Conservation (phyloP, 495 filamentous ascomycete genomes). For the Cercophora scortea region DNA sequence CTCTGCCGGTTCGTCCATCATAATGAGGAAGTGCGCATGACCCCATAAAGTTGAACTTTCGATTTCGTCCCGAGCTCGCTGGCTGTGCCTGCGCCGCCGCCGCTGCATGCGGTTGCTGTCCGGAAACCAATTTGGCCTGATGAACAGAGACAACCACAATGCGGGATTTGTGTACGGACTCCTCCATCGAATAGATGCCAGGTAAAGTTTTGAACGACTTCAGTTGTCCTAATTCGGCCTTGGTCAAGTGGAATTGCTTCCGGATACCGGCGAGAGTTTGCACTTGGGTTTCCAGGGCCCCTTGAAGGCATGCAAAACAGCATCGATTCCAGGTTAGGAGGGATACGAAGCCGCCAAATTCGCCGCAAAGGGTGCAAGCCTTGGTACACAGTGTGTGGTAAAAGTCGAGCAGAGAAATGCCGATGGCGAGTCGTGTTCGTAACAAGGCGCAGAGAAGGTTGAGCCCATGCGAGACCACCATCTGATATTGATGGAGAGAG, state of each 20-base stretch:
- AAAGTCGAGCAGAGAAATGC: constrained; percentile 26
- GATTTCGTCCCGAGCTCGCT: no score
- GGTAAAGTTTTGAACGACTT: constrained; percentile 26
- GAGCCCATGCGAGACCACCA: constrained; percentile 25
- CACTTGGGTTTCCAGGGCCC: constrained; percentile 20
- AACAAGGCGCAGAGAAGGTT: constrained; percentile 33
- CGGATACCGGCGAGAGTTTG: constrained; percentile 22
- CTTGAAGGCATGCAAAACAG: constrained; percentile 27
- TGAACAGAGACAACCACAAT: constrained; percentile 25
- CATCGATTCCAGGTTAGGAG: constrained; percentile 29
- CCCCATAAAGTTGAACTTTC: constrained; percentile 28
- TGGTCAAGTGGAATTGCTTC: constrained; percentile 26
- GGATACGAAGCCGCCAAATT: constrained; percentile 29
- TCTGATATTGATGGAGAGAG: constrained; percentile 27
- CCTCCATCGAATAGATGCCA: constrained; percentile 28
- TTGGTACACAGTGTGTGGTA: constrained; percentile 29
- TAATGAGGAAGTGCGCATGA: constrained; percentile 34
- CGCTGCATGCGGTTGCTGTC: no score
- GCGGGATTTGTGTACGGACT: constrained; percentile 19
- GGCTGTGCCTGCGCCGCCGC: no score
- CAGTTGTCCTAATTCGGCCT: constrained; percentile 18
- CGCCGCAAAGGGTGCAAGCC: constrained; percentile 23
- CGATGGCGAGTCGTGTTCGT: constrained; percentile 27
- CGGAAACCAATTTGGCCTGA: no score
- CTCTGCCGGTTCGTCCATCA: constrained; percentile 24